phyloP scores from a whole-genome alignment of 169 alveolate species.

The Plasmodium inui region DNA sequence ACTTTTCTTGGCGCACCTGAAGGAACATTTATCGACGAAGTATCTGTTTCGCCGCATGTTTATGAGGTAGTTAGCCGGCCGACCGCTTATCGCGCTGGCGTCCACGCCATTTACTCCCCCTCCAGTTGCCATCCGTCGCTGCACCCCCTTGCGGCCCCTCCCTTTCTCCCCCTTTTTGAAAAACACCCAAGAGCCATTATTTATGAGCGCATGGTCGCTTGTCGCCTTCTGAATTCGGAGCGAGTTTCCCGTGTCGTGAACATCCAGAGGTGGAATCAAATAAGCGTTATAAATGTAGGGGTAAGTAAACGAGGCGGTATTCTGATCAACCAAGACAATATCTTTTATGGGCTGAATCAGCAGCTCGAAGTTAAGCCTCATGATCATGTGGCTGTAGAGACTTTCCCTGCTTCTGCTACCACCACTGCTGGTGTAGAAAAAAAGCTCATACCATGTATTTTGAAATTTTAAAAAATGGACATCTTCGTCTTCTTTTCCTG shows the following conservation, averaged over 20 bases:
- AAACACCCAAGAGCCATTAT: conserved; percentile 67
- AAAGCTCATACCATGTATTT: conserved; percentile 73
- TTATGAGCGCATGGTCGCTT: conserved; percentile 40
- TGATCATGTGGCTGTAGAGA: conserved; percentile 22
- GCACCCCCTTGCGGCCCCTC: neutral
- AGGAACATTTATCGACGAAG: conserved; percentile 8
- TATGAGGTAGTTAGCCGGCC: neutral
- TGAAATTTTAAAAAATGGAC: conserved; percentile 41
- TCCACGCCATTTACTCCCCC: neutral
- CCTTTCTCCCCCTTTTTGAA: conserved; percentile 1
- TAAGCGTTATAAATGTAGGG: conserved; percentile 73
- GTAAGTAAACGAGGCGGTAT: conserved; percentile 37
- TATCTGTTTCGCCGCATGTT: conserved; percentile 33
- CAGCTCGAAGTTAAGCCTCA: conserved; percentile 59
- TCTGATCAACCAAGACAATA: conserved; percentile 36
- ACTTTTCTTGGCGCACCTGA: neutral
- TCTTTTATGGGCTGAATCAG: conserved; percentile 47
- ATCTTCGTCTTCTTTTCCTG: conserved; percentile 54
- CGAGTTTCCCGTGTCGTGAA: conserved; percentile 27
- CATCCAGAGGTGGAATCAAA: conserved; percentile 41
- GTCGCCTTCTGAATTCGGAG: conserved; percentile 64
- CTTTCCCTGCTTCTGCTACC: conserved; percentile 2
- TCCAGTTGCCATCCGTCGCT: neutral
- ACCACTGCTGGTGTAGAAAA: conserved; percentile 48
- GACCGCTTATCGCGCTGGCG: neutral